Evolutionary conservation across 805 yeast species (phyloP).

Genomic region (Maudiozyma serrabonitensis): DNA sequence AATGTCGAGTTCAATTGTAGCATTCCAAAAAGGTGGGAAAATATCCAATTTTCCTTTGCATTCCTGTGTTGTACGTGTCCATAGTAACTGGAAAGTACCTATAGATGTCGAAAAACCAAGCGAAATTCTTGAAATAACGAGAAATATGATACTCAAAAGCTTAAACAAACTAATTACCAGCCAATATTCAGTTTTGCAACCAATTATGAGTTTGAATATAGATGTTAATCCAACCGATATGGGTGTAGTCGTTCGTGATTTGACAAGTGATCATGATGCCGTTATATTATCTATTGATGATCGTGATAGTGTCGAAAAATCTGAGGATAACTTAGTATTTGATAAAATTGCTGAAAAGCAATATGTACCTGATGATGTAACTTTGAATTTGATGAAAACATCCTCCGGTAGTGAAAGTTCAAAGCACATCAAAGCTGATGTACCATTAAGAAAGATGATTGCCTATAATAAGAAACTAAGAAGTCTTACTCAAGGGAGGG

Average conservation of each 20-base stretch:
- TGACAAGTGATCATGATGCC: constrained; percentile 72
- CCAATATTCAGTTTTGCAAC: constrained; percentile 62
- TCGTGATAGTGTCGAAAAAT: constrained; percentile 27
- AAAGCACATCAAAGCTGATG: constrained; percentile 62
- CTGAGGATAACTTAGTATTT: constrained; percentile 38
- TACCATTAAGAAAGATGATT: constrained; percentile 83
- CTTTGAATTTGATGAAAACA: constrained; percentile 24
- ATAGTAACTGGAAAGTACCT: constrained; percentile 42
- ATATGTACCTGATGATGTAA: constrained; percentile 72
- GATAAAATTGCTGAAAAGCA: constrained; percentile 48
- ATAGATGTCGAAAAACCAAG: constrained; percentile 34
- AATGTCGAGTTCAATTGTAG: constrained; percentile 49
- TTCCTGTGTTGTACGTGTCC: constrained; percentile 47
- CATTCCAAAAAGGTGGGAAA: constrained; percentile 61
- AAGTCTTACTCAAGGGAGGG: constrained; percentile 84
- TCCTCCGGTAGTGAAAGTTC: constrained; percentile 8
- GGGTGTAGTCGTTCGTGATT: constrained; percentile 78
- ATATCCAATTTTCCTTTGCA: constrained; percentile 39
- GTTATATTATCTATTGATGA: constrained; percentile 64
- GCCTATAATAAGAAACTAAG: constrained; percentile 75
- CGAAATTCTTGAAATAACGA: constrained; percentile 36
- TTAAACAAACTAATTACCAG: constrained; percentile 19
- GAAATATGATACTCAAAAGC: constrained; percentile 36
- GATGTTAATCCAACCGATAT: constrained; percentile 59
- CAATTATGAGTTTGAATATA: constrained; percentile 71